Base-by-base conservation (phyloP, 176 grass and related monocot genomes). In the Juncus inflexus region DNA sequence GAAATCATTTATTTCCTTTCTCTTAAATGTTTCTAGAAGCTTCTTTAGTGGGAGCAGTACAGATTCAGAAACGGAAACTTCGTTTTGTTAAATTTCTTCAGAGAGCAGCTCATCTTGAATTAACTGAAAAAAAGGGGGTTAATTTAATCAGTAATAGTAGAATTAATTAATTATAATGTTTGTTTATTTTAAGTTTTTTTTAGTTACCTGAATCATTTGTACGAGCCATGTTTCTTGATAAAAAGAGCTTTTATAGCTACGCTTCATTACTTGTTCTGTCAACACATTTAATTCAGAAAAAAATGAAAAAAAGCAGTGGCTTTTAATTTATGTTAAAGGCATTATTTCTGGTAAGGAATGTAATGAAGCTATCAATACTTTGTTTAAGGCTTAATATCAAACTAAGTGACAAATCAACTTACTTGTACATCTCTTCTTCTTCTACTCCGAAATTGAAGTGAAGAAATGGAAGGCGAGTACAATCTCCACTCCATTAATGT, bases 21-120 rank as follows among this genome's bases (percentile, higher is more conserved):
- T 51, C 55, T 16, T 58, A 60, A 87, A 41, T 86, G 92, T 89
- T 77, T 83, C 82, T 56, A 97, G 56, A 79, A 91, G 83, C 72
- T 83, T 97, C 42, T 86, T 84, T 61, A 89, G 78, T 59, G 87
- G 85, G 64, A 89, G 77, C 71, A 87, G 87, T 66, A 70, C 65
- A 68, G 68, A 66, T 77, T 79, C 49, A 77, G 66, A 52, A 80
- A 70, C 69, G 81, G 87, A 73, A 72, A 66, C 37, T 75, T 64
- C 66, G 62, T 86, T 77, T 38, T 83, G 73, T 85, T 97, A 75
- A 50, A 97, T 83, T 89, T 91, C 87, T 74, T 86, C 82, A 75
- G 67, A 84, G 74, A 86, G 41, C 56, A 84, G 66, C 51, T 66
- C 83, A 83, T 91, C 87, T 70, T 89, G 82, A 64, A 91, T 83